Conservation (phyloP, 495 filamentous ascomycete species). For the Echria macrotheca region DNA sequence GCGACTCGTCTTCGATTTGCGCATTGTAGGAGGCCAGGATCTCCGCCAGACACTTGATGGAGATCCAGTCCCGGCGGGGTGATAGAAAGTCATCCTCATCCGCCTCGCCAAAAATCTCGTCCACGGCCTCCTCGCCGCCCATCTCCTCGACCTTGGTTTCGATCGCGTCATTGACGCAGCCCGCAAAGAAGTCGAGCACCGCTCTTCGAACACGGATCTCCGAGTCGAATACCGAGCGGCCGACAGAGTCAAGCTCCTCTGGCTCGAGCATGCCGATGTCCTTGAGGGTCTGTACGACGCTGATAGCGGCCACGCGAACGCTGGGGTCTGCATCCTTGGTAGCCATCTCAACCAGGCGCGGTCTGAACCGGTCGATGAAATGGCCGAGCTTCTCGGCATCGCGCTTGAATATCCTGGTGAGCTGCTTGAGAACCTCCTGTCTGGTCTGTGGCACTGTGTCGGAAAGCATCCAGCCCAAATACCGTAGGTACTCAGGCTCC, state of each 20-base stretch:
- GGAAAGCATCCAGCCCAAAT: constrained; percentile 90
- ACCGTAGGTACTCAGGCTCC: constrained; percentile 79
- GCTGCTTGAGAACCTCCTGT: constrained; percentile 72
- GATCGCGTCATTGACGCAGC: constrained; percentile 75
- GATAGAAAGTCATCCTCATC: constrained; percentile 67
- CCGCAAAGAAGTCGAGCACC: constrained; percentile 82
- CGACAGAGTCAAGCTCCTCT: constrained; percentile 79
- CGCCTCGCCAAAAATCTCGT: constrained; percentile 69
- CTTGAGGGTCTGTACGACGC: constrained; percentile 74
- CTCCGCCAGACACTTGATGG: constrained; percentile 82
- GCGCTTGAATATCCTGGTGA: constrained; percentile 70
- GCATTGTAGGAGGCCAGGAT: constrained; percentile 73
- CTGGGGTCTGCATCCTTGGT: constrained; percentile 69
- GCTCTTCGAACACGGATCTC: constrained; percentile 79
- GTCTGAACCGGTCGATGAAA: constrained; percentile 85
- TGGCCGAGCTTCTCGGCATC: constrained; percentile 72
- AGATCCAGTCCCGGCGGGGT: constrained; percentile 78
- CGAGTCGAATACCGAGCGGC: constrained; percentile 78
- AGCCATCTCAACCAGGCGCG: constrained; percentile 90
- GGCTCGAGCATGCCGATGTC: constrained; percentile 84
- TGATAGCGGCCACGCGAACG: constrained; percentile 72
- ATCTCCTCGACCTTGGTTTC: constrained; percentile 78
- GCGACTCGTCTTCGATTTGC: constrained; percentile 41
- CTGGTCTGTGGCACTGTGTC: constrained; percentile 65
- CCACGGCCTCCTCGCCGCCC: constrained; percentile 50